Evolutionary conservation across 2,329 filamentous ascomycete species (phyloP), one percentile per base, ranked within the genome.

Genomic region (Aspergillus aculeatinus): DNA sequence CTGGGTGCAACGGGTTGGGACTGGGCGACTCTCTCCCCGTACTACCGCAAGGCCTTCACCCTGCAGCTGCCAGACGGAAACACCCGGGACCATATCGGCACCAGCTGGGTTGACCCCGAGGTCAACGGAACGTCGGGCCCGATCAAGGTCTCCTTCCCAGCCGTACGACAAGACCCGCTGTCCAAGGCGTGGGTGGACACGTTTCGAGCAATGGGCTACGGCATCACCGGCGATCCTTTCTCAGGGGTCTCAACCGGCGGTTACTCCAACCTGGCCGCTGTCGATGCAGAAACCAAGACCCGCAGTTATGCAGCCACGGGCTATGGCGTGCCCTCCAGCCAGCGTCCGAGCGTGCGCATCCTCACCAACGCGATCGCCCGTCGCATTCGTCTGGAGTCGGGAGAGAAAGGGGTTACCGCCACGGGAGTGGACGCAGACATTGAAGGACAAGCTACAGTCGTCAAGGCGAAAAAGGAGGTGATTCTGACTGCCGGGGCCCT

Each of bases 1-100:
- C 65, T 79, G n/a, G 55, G 68, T 16, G 65, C 67, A 23, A 5
- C 59, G 3, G 47, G 55, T 9, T 68, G 68, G 65, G 59, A 44
- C 12, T 65, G 67, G 67, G 54, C 65, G 9, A 48, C 48, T 0
- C 49, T 68, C 2, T 29, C 44, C 7, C 66, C 67, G 1, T 70
- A 67, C 47, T 66, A 6, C 33, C 60, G 10, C 59, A 58, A 47
- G 12, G 33, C 33, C 33, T 35, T 35, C 33, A 35, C 10, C 3
- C 33, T 35, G 33, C 33, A 35, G 11, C 33, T 35, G 33, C 33
- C 33, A 35, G 33, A 35, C 3, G 33, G 16, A 16, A 11, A 35
- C 10, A 35, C 33, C 33, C 14, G 33, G 2, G 33, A 35, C 33
- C 33, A 35, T 35, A 35, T 35, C 11, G 33, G 33, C 33, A 35